Evolutionary conservation across 805 yeast genomes (phyloP).

Genomic region (Teunomyces barrocoloradensis): DNA sequence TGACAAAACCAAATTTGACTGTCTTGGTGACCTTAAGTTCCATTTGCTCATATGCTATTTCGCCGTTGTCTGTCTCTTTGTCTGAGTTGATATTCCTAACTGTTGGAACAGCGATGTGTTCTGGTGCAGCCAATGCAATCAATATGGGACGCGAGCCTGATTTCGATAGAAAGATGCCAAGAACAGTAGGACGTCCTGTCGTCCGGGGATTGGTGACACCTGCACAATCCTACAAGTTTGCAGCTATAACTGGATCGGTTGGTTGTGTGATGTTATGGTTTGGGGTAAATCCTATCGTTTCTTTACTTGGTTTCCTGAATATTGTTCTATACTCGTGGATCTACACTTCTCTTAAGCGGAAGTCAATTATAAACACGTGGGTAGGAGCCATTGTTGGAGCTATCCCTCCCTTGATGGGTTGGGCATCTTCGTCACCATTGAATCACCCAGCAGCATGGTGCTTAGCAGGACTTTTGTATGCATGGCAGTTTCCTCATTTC

Average conservation of each 20-base stretch:
- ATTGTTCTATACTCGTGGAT: constrained; percentile 84
- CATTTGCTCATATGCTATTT: constrained; percentile 88
- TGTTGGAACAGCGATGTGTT: constrained; percentile 79
- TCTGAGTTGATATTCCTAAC: constrained; percentile 71
- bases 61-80: constrained; percentile 78
- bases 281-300: constrained; percentile 88
- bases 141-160: constrained; percentile 96
- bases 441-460: constrained; percentile 94
- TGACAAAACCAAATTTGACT: constrained; percentile 89
- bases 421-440: constrained; percentile 84
- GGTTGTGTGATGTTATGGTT: constrained; percentile 68
- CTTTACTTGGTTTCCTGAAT: constrained; percentile 74
- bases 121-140: constrained; percentile 94
- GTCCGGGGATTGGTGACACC: constrained; percentile 80
- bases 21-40: constrained; percentile 86
- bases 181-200: constrained; percentile 88
- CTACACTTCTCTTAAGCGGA: constrained; percentile 87
- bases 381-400: constrained; percentile 99
- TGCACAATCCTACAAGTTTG: constrained; percentile 75
- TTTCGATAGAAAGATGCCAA: constrained; percentile 80
- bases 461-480: constrained; percentile 81
- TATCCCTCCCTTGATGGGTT: constrained; percentile 97
- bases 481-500: constrained; percentile 99
- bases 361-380: constrained; percentile 90
- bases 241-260: constrained; percentile 64